These are phyloP conservation scores for Dactylonectria estremocensis DNA, from an alignment of 2,329 filamentous ascomycete species.

Conservation along the genomic window DNA sequence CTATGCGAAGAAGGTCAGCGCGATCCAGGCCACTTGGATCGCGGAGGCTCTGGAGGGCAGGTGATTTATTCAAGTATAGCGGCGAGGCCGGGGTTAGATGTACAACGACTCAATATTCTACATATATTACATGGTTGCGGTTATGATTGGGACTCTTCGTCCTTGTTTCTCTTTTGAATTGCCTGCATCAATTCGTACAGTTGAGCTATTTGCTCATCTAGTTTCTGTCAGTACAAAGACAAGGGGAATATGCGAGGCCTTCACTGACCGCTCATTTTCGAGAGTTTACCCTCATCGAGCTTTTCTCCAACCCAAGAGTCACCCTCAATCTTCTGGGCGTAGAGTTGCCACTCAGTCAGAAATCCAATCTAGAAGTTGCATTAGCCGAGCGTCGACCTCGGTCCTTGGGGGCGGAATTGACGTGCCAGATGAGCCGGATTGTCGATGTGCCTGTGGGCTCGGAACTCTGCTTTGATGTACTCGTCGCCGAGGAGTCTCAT, in stretches of 20 bases:
- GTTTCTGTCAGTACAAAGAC: constrained; percentile 20
- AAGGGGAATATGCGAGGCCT: background rate
- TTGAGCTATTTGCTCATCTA: constrained; percentile 94
- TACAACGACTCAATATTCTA: constrained; percentile 37
- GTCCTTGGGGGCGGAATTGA: constrained; percentile 25
- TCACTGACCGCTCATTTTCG: constrained; percentile 90
- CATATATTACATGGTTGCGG: constrained; percentile 12
- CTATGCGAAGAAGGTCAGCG: constrained; percentile 77
- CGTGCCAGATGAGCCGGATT: constrained; percentile 92
- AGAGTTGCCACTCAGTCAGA: constrained; percentile 95
- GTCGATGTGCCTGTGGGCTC: constrained; percentile 85
- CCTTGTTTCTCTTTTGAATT: constrained; percentile 66
- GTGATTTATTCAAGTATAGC: constrained; percentile 28
- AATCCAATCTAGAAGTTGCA: constrained; percentile 82
- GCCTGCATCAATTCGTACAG: constrained; percentile 94
- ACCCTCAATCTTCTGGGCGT: constrained; percentile 92
- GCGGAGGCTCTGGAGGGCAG: constrained; percentile 61
- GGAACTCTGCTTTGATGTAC: constrained; percentile 94
- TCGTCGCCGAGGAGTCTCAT: constrained; percentile 89
- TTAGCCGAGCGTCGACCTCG: constrained; percentile 25
- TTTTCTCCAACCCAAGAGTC: constrained; percentile 88
- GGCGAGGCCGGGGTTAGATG: constrained; percentile 25
- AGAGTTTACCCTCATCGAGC: constrained; percentile 85
- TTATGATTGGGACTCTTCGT: constrained; percentile 48
- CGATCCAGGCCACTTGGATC: constrained; percentile 73